Evolutionary conservation across 179 eudicot genomes (phyloP), one percentile per base, ranked within the genome.

Genomic region (Camellia oleifera): DNA sequence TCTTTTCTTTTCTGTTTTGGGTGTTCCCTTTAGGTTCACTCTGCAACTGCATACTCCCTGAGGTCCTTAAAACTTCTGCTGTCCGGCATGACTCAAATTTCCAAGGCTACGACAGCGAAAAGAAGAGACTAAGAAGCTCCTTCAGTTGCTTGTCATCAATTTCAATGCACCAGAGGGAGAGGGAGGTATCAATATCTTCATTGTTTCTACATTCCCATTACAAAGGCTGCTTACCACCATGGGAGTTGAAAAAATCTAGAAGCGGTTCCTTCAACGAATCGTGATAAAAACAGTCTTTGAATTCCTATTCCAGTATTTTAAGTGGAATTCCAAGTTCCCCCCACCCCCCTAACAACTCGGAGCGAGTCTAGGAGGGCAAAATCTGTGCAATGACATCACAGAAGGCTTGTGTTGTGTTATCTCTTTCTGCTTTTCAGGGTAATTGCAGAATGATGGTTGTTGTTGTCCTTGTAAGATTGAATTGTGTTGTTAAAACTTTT

Each of bases 21-120:
- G 54, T 75, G 77, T 75, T 53, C 20, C 5, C 23, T 62, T 9
- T 71, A 94, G 98, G 98, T 77, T 92, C 95, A 67, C 68, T 88
- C 15, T 94, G 97, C 89, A 91, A 90, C 84, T 92, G 91, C 76
- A 80, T 94, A 68, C 92, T 94, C 32, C 98, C 98, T 0, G 91
- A 88, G 74, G 83, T 88, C 5, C 89, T 91, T 14, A 89, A 83
- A 82, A 65, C 89, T 65, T 83, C 90, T 71, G 26, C 87, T 1
- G 77, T 86, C 40, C 86, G 62, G 67, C 86, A 79, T 69, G 86
- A 87, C 46, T 77, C 86, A 12, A 87, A 86, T 76, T 80, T 83
- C 73, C 86, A 77, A 72, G 81, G 80, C 48, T 80, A 75, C 73
- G 90, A 88, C 46, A 82, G 78, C 79, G 94, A 94, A 80, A 91